Evolutionary conservation across 768 basidiomycete species (phyloP).

Genomic region (Suillus subaureus): DNA sequence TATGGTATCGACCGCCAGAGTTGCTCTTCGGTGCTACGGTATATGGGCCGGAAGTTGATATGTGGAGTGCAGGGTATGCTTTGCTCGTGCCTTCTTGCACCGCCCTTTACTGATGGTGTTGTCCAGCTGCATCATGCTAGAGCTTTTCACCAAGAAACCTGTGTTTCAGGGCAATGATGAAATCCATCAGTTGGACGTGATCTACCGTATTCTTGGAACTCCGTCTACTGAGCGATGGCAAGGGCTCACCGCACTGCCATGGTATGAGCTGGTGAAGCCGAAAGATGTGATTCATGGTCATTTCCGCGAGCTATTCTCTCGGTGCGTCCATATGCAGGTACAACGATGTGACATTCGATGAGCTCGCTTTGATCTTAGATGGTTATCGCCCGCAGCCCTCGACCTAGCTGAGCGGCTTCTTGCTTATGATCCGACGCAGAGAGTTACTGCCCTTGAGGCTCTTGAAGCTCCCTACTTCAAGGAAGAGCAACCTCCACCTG

Average conservation of each 20-base stretch:
- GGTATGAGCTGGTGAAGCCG: conserved; percentile 98
- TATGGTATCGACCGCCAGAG: conserved; percentile 98
- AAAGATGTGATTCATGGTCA: conserved; percentile 70
- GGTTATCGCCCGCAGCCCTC: conserved; percentile 83
- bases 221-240: conserved; percentile 85
- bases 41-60: conserved; percentile 97
- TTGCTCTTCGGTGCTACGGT: conserved; percentile 93
- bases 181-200: conserved; percentile 93
- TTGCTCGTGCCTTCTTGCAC: not conserved
- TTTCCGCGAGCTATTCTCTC: conserved; percentile 84
- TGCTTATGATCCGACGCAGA: conserved; percentile 75
- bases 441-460: conserved; percentile 80
- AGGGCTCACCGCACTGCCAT: conserved; percentile 80
- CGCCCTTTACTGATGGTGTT: not conserved
- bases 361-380: conserved; percentile 45
- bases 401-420: conserved; percentile 86
- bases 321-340: conserved; percentile 48
- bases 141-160: conserved; percentile 92
- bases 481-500: conserved; percentile 72
- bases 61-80: conserved; percentile 98
- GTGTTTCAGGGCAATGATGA: conserved; percentile 99
- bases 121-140: conserved; percentile 94
- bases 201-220: conserved; percentile 90
- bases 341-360: not conserved
- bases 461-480: conserved; percentile 84